A percentile compares a stretch with the other conserved stretches of the same genome.
Conservation (phyloP, 352 stramenopile species). For the Pythium insidiosum region DNA sequence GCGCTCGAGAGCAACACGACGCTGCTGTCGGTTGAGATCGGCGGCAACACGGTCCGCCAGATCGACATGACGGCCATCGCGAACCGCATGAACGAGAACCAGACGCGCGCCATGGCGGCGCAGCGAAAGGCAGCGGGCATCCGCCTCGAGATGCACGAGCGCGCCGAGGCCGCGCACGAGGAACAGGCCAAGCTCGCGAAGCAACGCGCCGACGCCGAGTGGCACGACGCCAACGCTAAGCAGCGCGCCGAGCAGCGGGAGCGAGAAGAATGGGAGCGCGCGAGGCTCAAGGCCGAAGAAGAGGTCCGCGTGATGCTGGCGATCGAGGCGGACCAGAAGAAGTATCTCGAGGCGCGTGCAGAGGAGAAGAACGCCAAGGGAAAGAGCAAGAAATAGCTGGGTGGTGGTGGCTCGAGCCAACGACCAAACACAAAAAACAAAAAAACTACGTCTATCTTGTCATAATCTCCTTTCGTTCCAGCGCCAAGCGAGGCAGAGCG, state of each 20-base stretch:
- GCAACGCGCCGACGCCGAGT: slow-evolving; percentile 27
- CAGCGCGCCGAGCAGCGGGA: slow-evolving; percentile 33
- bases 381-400: slow-evolving; percentile 61
- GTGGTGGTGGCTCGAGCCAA: too few relatives aligned
- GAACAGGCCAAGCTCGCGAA: slow-evolving; percentile 30
- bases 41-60: slow-evolving; percentile 33
- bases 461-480: too few relatives aligned
- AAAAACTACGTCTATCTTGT: too few relatives aligned
- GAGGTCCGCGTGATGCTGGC: slow-evolving; percentile 35
- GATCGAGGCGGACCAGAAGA: slow-evolving; percentile 52
- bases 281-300: slow-evolving; percentile 23
- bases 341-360: slow-evolving; percentile 28
- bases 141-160: slow-evolving; percentile 17
- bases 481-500: too few relatives aligned
- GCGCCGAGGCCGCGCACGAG: slow-evolving; percentile 17
- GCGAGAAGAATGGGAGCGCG: slow-evolving; percentile 44
- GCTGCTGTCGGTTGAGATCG: slow-evolving; percentile 43
- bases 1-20: slow-evolving; percentile 38
- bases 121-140: slow-evolving; percentile 20
- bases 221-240: slow-evolving; percentile 47
- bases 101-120: slow-evolving; percentile 15
- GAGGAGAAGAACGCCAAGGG: slow-evolving; percentile 52
- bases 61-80: slow-evolving; percentile 37
- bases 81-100: slow-evolving; percentile 35
- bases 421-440: too few relatives aligned